Evolutionary conservation across 1,139 yeast genomes (phyloP).

Genomic region (Zygoascus hellenicus): DNA sequence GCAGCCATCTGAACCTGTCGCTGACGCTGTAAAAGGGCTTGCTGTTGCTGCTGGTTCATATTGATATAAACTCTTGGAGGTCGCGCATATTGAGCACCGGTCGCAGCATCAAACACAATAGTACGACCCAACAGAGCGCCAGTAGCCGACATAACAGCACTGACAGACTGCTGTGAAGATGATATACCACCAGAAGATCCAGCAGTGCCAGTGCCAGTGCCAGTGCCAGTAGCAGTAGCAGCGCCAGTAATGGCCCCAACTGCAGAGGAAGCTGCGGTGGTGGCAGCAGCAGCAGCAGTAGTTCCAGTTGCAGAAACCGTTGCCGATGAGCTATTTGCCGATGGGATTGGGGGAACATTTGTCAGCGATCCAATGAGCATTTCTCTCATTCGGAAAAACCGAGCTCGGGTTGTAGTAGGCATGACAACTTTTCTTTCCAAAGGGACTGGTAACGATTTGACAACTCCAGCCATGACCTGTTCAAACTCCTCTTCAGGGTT

Average conservation of each 20-base stretch:
- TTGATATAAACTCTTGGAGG: conserved; percentile 31
- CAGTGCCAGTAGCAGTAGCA: not conserved
- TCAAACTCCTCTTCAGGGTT: conserved; percentile 87
- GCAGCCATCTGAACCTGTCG: conserved; percentile 16
- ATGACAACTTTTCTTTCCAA: conserved; percentile 66
- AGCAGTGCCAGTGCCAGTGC: not conserved
- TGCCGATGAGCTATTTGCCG: conserved; percentile 8
- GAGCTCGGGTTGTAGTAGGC: conserved; percentile 63
- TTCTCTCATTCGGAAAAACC: conserved; percentile 66
- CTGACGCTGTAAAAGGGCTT: conserved; percentile 13
- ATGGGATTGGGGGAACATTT: conserved; percentile 23
- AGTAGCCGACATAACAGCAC: conserved; percentile 31
- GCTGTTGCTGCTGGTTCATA: conserved; percentile 21
- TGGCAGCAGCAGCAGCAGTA: not conserved
- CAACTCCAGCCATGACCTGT: conserved; percentile 80
- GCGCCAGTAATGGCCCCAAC: not conserved
- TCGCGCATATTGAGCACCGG: conserved; percentile 28
- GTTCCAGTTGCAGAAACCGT: not conserved
- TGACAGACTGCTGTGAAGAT: conserved; percentile 18
- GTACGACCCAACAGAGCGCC: conserved; percentile 34
- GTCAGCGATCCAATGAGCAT: conserved; percentile 32
- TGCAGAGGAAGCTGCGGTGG: conserved; percentile 3
- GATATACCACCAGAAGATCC: conserved; percentile 4
- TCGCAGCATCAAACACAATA: conserved; percentile 29
- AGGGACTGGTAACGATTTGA: conserved; percentile 73